These are phyloP conservation scores for Pseudogymnoascus sp. DNA, from an alignment of 2,329 filamentous ascomycete species.

Conservation along the genomic window DNA sequence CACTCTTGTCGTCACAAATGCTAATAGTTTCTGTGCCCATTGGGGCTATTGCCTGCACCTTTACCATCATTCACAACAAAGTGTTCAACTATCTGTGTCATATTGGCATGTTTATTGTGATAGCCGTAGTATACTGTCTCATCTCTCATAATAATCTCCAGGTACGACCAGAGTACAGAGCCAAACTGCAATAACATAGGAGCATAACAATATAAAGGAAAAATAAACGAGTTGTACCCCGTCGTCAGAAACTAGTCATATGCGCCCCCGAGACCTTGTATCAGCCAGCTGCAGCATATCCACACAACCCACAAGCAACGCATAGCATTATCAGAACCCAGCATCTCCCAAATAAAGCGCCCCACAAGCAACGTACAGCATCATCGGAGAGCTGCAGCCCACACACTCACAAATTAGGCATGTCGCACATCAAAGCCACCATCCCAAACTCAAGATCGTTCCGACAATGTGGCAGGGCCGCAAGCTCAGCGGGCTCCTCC, in stretches of 20 bases:
- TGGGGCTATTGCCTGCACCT: background rate
- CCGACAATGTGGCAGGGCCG: conserved; percentile 25
- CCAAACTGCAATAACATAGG: background rate
- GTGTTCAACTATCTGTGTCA: background rate
- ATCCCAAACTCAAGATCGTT: conserved; percentile 31
- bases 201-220: background rate
- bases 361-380: background rate
- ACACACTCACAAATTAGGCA: background rate
- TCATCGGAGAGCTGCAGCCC: background rate
- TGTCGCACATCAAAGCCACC: conserved; percentile 23
- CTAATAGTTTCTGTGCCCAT: no score
- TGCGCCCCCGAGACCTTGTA: background rate
- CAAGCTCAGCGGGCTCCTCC: conserved; percentile 16
- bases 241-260: background rate
- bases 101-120: background rate
- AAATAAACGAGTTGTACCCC: background rate
- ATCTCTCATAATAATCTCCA: background rate
- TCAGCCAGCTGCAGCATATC: background rate
- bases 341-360: background rate
- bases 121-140: background rate
- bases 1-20: background rate
- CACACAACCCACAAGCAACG: background rate
- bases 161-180: background rate
- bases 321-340: background rate
- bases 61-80: background rate